Conservation (phyloP, 2,329 filamentous ascomycete species). For the Neopestalotiopsis clavispora region DNA sequence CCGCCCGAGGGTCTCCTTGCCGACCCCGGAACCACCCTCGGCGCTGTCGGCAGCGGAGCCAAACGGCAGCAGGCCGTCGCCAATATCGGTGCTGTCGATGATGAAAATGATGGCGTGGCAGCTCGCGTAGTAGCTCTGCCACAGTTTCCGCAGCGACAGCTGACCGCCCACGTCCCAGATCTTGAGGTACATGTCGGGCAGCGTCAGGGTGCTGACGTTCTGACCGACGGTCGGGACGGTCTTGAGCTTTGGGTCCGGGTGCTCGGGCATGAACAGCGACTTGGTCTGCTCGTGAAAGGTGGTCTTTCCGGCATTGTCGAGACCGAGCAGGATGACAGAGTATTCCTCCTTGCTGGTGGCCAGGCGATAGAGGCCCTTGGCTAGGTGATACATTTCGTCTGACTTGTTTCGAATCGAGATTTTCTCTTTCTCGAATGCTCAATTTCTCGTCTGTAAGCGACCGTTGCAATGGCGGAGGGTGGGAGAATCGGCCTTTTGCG, state of each 20-base stretch:
- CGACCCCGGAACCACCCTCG: constrained; percentile 42
- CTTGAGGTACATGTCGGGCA: constrained; percentile 96
- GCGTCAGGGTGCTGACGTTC: constrained; percentile 89
- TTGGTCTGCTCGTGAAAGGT: constrained; percentile 98
- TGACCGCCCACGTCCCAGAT: constrained; percentile 99
- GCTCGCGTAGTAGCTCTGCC: constrained; percentile 93
- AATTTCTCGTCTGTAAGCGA: neutral
- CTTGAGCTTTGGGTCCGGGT: constrained; percentile 71
- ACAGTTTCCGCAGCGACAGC: constrained; percentile 83
- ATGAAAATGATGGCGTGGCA: constrained; percentile 98
- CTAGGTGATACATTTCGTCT: constrained; percentile 86
- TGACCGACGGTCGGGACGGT: constrained; percentile 97
- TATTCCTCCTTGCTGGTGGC: constrained; percentile 99
- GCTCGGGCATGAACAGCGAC: constrained; percentile 74
- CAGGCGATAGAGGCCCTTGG: constrained; percentile 92
- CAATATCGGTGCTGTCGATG: constrained; percentile 92
- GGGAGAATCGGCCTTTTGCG: neutral
- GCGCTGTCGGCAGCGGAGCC: constrained; percentile 35
- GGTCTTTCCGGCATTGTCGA: constrained; percentile 98
- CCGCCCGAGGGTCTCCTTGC: constrained; percentile 56
- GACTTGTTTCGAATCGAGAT: neutral
- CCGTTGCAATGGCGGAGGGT: neutral
- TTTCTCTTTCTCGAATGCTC: too few species aligned
- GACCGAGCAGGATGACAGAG: constrained; percentile 93
- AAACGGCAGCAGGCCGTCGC: constrained; percentile 72